Percentiles rank a stretch among this genome's conserved stretches.
These are phyloP conservation scores for Fusarium austroafricanum DNA, from an alignment of 2,329 filamentous ascomycete species.

Conservation along the genomic window DNA sequence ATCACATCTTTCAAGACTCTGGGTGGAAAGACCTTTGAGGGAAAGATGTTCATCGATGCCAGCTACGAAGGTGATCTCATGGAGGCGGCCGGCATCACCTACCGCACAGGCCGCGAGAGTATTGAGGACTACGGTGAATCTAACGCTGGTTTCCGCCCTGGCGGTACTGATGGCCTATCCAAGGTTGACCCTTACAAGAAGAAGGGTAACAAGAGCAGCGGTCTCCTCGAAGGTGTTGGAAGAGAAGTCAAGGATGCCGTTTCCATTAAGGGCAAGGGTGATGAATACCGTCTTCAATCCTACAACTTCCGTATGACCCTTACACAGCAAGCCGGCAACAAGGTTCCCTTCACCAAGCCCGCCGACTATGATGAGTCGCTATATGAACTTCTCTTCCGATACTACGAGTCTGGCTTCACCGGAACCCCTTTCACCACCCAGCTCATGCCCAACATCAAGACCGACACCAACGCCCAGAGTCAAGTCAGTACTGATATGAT, in stretches of 20 bases:
- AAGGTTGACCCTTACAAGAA: conserved; percentile 27
- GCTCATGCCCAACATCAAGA: conserved; percentile 39
- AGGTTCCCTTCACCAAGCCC: conserved; percentile 30
- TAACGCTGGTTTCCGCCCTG: conserved; percentile 25
- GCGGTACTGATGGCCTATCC: conserved; percentile 5
- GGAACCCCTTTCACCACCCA: conserved; percentile 32
- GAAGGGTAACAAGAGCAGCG: conserved; percentile 22
- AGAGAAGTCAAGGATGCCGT: conserved; percentile 16
- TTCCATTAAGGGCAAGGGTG: conserved; percentile 11
- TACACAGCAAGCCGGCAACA: conserved; percentile 17
- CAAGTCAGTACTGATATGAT: conserved; percentile 39
- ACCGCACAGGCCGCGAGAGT: conserved; percentile 32
- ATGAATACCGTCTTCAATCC: conserved; percentile 30
- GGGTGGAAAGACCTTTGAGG: conserved; percentile 17
- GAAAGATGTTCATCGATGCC: conserved; percentile 40
- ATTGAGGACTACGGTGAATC: conserved; percentile 23
- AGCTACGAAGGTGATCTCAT: conserved; percentile 40
- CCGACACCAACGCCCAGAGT: conserved; percentile 28
- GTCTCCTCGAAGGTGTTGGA: conserved; percentile 24
- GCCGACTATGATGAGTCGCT: conserved; percentile 28
- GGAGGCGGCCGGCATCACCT: conserved; percentile 34
- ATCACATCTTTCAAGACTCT: conserved; percentile 33
- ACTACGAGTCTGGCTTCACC: conserved; percentile 30
- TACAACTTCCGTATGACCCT: conserved; percentile 38
- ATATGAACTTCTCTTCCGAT: conserved; percentile 36